These are phyloP conservation scores for Dictyostelium capitatum DNA, from an alignment of 78 protist species.

Conservation along the genomic window DNA sequence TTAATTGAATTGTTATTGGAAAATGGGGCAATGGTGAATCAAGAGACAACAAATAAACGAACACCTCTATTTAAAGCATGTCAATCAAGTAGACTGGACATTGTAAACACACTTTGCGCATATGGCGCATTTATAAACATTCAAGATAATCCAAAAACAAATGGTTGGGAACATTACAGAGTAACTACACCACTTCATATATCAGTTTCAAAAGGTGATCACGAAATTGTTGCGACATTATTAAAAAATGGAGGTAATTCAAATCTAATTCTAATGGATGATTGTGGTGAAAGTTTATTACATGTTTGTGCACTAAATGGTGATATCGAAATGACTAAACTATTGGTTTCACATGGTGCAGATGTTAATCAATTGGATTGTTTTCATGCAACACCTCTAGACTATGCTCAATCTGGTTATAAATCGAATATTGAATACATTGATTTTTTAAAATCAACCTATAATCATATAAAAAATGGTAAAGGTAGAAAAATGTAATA, in stretches of 20 bases:
- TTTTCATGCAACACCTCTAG: slow-evolving; percentile 36
- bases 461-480: slow-evolving; percentile 32
- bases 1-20: slow-evolving; percentile 23
- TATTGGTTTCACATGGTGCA: slow-evolving; percentile 31
- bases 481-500: slow-evolving; percentile 67
- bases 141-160: slow-evolving; percentile 79
- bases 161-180: slow-evolving; percentile 79
- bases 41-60: slow-evolving; percentile 55
- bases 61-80: slow-evolving; percentile 47
- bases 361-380: slow-evolving; percentile 25
- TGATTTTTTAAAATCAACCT: not conserved
- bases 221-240: slow-evolving; percentile 39
- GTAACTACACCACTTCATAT: slow-evolving; percentile 62
- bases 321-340: slow-evolving; percentile 31
- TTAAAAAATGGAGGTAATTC: slow-evolving; percentile 36
- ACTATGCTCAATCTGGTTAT: slow-evolving; percentile 46
- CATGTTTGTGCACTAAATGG: slow-evolving; percentile 31
- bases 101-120: not conserved
- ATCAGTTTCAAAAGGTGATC: slow-evolving; percentile 32
- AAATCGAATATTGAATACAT: too few species aligned
- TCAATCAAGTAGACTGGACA: not conserved
- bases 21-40: slow-evolving; percentile 68
- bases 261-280: slow-evolving; percentile 58
- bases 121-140: slow-evolving; percentile 25
- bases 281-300: slow-evolving; percentile 51